Base-by-base conservation (phyloP, 371 early-diverging fungal genomes). In the Paraphysoderma sedebokerense region DNA sequence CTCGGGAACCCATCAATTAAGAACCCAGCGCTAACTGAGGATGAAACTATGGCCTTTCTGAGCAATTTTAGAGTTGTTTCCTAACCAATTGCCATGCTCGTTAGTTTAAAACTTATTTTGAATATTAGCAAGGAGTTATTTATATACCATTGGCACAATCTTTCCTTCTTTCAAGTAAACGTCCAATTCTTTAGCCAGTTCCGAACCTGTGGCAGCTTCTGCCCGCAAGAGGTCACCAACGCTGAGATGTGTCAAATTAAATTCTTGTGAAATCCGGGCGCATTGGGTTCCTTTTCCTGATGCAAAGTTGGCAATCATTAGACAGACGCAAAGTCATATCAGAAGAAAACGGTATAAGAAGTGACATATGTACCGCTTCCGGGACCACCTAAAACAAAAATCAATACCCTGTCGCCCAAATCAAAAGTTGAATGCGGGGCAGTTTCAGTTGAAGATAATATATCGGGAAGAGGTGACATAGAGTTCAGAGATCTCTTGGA, bases 171-270 rank as follows among this genome's bases (percentile, higher is more conserved):
- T 60, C 66, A 78, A 73, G 36, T 66, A 51, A 9, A 54, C 38
- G 35, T 67, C 62, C 15, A 79, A 58, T 48, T 70, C 61, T 36
- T 60, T 47, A 8, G 68, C 75, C 7, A 69, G 45, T 9, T 58
- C 56, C 1, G 74, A 63, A 1, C 66, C 69, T 17, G 50, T 56
- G 24, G 58, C 45, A 29, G 72, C 71, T 52, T 77, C 76, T 9
- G 59, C 61, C 7, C 86, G 57, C 24, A 85, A 59, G 32, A 83
- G 55, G 50, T 83, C 82, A 13, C 84, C 86, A 13, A 76, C 67
- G 5, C 70, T 69, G 22, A 82, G 48, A 50, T 85, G 86, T 1
- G 55, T 56, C 38, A 67, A 55, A 22, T 55, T 50, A 44, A 67
- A 65, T 29, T 66, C 50, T 24, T 66, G 49, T 6, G 61, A 61